Conservation (phyloP, 345 rosid species). For the Melaleuca quinquenervia region DNA sequence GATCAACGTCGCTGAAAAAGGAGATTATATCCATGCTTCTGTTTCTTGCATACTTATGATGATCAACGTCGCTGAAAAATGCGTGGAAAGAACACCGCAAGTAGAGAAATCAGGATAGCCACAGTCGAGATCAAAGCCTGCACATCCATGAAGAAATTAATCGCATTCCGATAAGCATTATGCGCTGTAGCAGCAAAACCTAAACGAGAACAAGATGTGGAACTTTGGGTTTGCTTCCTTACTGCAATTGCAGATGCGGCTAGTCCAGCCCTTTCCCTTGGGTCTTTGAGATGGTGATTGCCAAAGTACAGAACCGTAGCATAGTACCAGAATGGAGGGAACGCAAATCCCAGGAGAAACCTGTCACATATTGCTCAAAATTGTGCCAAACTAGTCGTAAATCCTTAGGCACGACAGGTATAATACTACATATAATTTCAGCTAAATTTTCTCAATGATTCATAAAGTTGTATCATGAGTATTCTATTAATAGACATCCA, state of each 20-base stretch:
- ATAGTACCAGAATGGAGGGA: slow-evolving; percentile 17
- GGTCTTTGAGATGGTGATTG: slow-evolving; percentile 9
- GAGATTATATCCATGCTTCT: not conserved
- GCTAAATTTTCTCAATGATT: not conserved
- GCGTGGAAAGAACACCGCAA: not conserved
- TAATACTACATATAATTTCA: no score
- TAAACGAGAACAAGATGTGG: not conserved
- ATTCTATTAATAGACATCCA: not conserved
- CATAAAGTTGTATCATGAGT: not conserved
- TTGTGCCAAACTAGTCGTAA: not conserved
- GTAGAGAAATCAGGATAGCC: not conserved
- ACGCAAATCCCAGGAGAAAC: slow-evolving; percentile 11
- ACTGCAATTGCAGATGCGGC: slow-evolving; percentile 30
- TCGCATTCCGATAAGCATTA: not conserved
- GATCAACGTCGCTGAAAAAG: not conserved
- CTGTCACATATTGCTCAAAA: not conserved
- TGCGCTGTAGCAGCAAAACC: not conserved
- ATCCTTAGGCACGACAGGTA: not conserved
- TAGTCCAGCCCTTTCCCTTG: slow-evolving; percentile 19
- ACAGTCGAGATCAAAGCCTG: slow-evolving; percentile 14
- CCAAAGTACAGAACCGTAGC: slow-evolving; percentile 9
- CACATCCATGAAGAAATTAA: not conserved
- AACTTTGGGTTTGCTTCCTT: not conserved
- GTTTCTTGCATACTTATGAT: not conserved
- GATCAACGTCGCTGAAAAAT: not conserved